Conservation (phyloP, 176 grass and related monocot species). For the Triticum monococcum region DNA sequence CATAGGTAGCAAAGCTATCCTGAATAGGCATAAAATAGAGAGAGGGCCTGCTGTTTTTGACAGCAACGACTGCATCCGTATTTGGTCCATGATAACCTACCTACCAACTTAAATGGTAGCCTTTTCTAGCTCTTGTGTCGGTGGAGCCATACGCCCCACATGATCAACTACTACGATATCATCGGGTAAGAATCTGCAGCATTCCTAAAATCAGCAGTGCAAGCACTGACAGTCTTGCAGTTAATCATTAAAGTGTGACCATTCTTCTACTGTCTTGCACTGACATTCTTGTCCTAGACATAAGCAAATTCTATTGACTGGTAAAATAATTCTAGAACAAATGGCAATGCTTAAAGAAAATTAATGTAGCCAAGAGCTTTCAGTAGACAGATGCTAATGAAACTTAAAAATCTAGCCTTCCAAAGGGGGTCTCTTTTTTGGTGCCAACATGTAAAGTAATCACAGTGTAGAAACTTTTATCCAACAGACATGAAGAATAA, state of each 20-base stretch:
- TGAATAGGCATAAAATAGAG: background rate
- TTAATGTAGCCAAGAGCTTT: background rate
- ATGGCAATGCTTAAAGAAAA: background rate
- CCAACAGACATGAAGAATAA: background rate
- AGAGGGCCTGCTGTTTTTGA: background rate
- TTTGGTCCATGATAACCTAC: constrained; percentile 24
- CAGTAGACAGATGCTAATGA: background rate
- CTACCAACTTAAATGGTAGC: constrained; percentile 32
- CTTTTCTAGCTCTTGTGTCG: constrained; percentile 13
- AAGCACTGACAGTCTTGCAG: constrained; percentile 11
- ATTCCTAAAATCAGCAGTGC: background rate
- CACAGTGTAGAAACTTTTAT: background rate
- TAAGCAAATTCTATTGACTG: background rate
- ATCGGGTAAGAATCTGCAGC: background rate
- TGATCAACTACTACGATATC: constrained; percentile 3
- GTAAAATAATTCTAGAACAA: background rate
- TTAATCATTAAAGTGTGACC: background rate
- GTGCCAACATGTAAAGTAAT: background rate
- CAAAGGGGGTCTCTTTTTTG: background rate
- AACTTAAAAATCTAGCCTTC: background rate
- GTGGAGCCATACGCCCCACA: background rate
- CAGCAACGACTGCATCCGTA: constrained; percentile 6
- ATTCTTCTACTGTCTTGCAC: background rate
- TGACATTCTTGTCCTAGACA: background rate
- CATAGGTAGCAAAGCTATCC: background rate